These are phyloP conservation scores for Pleurotus tuoliensis DNA, from an alignment of 768 basidiomycete genomes.

Conservation along the genomic window DNA sequence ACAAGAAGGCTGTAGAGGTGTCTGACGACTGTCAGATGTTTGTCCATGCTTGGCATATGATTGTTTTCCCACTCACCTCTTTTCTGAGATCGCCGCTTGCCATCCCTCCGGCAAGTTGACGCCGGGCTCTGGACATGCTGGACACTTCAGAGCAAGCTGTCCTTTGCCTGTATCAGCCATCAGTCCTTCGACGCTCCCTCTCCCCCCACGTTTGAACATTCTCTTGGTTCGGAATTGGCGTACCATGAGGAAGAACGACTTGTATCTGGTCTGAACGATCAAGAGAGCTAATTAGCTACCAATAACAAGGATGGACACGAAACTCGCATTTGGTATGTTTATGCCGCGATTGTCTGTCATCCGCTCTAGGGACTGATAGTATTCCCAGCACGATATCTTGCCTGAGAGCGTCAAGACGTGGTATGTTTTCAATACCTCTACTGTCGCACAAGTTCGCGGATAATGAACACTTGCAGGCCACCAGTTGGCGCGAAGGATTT, in stretches of 20 bases:
- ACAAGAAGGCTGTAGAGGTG: slow-evolving; percentile 16
- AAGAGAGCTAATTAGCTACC: not conserved
- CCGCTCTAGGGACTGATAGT: slow-evolving; percentile 18
- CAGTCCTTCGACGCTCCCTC: slow-evolving; percentile 13
- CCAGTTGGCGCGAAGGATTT: slow-evolving; percentile 22
- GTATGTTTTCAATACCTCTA: slow-evolving; percentile 18
- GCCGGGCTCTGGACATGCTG: slow-evolving; percentile 23
- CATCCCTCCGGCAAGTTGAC: slow-evolving; percentile 22
- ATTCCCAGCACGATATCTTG: slow-evolving; percentile 24
- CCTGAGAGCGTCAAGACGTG: slow-evolving; percentile 22
- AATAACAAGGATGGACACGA: not conserved
- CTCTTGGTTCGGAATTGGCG: slow-evolving; percentile 10
- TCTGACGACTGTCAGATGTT: not conserved
- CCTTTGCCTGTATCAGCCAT: slow-evolving; percentile 16
- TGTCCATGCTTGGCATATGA: not conserved
- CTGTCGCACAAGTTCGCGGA: slow-evolving; percentile 24
- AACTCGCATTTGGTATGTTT: slow-evolving; percentile 12
- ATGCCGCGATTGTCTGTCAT: slow-evolving; percentile 17
- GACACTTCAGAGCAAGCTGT: slow-evolving; percentile 22
- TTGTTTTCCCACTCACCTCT: slow-evolving; percentile 3
- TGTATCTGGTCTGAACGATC: slow-evolving; percentile 23
- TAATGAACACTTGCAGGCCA: slow-evolving; percentile 24
- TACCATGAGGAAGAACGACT: slow-evolving; percentile 16
- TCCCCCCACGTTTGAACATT: not conserved
- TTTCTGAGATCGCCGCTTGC: slow-evolving; percentile 6